phyloP scores from a whole-genome alignment of 1,284 basidiomycete genomes.

The Sporisorium reilianum region DNA sequence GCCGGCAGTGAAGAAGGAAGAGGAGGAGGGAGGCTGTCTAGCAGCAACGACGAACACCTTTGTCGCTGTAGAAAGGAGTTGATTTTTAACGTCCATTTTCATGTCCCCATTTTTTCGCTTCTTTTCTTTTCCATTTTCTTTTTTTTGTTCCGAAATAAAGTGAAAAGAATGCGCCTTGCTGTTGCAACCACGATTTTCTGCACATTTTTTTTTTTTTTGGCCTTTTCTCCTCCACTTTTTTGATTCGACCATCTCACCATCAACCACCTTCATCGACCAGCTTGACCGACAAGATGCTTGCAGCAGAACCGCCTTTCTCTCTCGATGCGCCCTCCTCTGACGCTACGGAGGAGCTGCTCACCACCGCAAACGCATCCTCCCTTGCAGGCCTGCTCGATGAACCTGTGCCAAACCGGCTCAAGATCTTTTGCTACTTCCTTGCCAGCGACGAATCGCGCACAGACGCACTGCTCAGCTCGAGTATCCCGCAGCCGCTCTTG shows the following conservation, averaged over 20 bases:
- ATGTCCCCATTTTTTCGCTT: neutral
- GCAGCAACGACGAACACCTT: too few relatives aligned
- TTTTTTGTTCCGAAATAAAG: too few relatives aligned
- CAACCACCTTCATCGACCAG: neutral
- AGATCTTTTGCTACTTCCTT: slow-evolving; percentile 36
- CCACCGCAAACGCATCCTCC: slow-evolving; percentile 18
- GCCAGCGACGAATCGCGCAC: slow-evolving; percentile 30
- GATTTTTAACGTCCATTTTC: neutral
- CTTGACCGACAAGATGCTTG: slow-evolving; percentile 14
- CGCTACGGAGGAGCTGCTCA: slow-evolving; percentile 21
- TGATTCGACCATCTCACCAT: neutral
- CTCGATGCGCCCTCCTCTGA: neutral
- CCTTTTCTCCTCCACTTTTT: neutral
- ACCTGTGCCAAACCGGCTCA: slow-evolving; percentile 28
- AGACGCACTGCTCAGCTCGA: slow-evolving; percentile 9
- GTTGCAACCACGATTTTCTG: too few relatives aligned
- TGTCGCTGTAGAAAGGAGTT: too few relatives aligned
- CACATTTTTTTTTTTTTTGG: too few relatives aligned
- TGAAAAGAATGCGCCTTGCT: too few relatives aligned
- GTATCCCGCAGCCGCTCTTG: slow-evolving; percentile 26
- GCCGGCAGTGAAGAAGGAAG: slow-evolving; percentile 1
- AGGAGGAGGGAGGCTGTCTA: neutral
- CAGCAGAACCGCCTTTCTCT: slow-evolving; percentile 25
- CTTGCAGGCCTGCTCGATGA: slow-evolving; percentile 32
- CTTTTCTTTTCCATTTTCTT: too few relatives aligned